Evolutionary conservation across 495 filamentous ascomycete species (phyloP).

Genomic region (Oidiodendron maius): DNA sequence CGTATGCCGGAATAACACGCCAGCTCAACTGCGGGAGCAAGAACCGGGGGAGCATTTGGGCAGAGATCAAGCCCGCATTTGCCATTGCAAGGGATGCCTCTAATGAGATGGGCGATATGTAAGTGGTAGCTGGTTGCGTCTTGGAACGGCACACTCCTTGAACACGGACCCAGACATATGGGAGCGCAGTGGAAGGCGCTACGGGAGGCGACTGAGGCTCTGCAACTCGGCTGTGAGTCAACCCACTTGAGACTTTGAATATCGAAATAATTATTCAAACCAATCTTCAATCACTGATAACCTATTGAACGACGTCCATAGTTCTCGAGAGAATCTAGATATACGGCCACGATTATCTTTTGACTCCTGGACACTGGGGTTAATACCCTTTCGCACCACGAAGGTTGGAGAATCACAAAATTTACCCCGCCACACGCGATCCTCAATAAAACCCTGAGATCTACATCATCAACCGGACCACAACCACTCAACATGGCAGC

Average conservation of each 20-base stretch:
- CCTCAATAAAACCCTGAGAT: not conserved
- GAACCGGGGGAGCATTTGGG: slow-evolving; percentile 39
- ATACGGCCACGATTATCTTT: too few relatives aligned
- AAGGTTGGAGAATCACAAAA: not conserved
- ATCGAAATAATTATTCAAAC: not conserved
- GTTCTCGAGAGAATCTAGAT: too few relatives aligned
- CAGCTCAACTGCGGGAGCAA: slow-evolving; percentile 50
- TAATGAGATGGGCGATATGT: too few relatives aligned
- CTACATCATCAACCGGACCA: not conserved
- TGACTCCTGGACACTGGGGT: too few relatives aligned
- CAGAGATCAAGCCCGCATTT: slow-evolving; percentile 19
- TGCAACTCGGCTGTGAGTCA: not conserved
- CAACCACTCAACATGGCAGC: slow-evolving; percentile 31
- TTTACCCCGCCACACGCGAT: slow-evolving; percentile 13
- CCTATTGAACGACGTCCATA: too few relatives aligned
- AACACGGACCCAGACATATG: too few relatives aligned
- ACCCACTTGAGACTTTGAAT: slow-evolving; percentile 1
- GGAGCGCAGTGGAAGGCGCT: too few relatives aligned
- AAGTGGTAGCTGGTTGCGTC: too few relatives aligned
- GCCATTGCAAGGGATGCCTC: slow-evolving; percentile 22
- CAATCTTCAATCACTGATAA: too few relatives aligned
- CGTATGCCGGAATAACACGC: slow-evolving; percentile 26
- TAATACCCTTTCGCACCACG: too few relatives aligned
- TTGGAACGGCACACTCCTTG: too few relatives aligned
- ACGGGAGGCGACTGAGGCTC: not conserved